These are phyloP conservation scores for Penicillium sp. DNA, from an alignment of 2,329 filamentous ascomycete species.

Conservation along the genomic window DNA sequence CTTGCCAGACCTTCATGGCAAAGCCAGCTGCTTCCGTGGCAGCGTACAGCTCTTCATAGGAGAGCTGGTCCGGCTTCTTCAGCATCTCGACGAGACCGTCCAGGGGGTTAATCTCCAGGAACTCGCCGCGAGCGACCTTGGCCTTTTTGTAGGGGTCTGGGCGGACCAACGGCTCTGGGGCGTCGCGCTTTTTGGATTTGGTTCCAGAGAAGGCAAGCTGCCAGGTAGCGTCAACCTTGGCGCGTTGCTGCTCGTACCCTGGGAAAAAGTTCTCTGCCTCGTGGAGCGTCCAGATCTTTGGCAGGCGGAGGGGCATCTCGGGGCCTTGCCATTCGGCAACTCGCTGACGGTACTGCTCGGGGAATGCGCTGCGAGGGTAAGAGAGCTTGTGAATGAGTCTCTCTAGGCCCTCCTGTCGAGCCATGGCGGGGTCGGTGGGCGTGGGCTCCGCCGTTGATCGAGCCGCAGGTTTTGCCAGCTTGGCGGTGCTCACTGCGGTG, in stretches of 20 bases:
- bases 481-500: background rate
- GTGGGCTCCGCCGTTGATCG: background rate
- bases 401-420: constrained; percentile 5
- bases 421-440: background rate
- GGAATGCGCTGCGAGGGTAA: constrained; percentile 14
- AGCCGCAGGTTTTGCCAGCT: background rate
- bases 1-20: constrained; percentile 51
- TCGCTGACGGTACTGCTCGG: constrained; percentile 15
- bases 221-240: constrained; percentile 30
- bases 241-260: constrained; percentile 28
- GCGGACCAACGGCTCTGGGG: constrained; percentile 18
- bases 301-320: constrained; percentile 29
- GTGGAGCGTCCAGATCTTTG: constrained; percentile 34
- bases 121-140: constrained; percentile 28
- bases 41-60: constrained; percentile 49
- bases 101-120: constrained; percentile 32
- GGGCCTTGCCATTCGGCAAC: constrained; percentile 12
- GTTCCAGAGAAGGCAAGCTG: constrained; percentile 27
- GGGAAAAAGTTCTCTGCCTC: constrained; percentile 29
- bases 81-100: constrained; percentile 35
- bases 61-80: constrained; percentile 36
- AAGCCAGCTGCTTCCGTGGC: constrained; percentile 50
- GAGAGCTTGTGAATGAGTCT: constrained; percentile 15
- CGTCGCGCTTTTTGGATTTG: constrained; percentile 28
- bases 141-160: constrained; percentile 32